Conservation (phyloP, 2,329 filamentous ascomycete genomes). For the Orbilia brochopaga region DNA sequence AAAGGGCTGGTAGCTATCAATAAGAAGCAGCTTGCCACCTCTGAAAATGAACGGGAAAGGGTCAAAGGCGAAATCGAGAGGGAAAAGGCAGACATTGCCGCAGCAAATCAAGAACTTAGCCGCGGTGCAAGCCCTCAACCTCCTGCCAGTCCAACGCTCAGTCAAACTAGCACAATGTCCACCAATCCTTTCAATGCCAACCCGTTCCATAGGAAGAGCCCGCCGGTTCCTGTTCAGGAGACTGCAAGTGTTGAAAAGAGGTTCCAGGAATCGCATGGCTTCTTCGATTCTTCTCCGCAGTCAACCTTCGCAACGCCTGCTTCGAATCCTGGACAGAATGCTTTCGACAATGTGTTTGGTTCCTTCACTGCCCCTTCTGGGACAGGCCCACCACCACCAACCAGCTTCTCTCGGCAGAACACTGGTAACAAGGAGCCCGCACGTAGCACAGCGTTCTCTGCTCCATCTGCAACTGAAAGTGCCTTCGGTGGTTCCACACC, state of each 20-base stretch:
- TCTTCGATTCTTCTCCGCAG: constrained; percentile 41
- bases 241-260: constrained; percentile 57
- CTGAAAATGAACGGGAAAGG: constrained; percentile 86
- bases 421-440: constrained; percentile 60
- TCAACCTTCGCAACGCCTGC: constrained; percentile 51
- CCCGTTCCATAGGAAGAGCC: constrained; percentile 83
- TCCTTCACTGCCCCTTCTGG: constrained; percentile 65
- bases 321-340: constrained; percentile 65
- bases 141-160: constrained; percentile 59
- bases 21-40: constrained; percentile 93
- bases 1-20: constrained; percentile 97
- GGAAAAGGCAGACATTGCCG: constrained; percentile 63
- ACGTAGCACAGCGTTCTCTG: constrained; percentile 52
- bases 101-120: constrained; percentile 54
- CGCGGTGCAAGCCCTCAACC: constrained; percentile 72
- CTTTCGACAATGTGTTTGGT: constrained; percentile 87
- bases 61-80: constrained; percentile 78
- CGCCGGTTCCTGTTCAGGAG: constrained; percentile 58
- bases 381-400: constrained; percentile 61
- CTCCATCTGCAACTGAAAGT: constrained; percentile 53
- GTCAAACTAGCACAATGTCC: constrained; percentile 59
- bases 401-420: constrained; percentile 69
- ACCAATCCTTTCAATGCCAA: constrained; percentile 66
- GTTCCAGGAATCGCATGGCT: constrained; percentile 56
- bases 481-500: constrained; percentile 63